A percentile compares a stretch with the other conserved stretches of the same genome.
phyloP scores from a whole-genome alignment of 31 red algal species.

The Odonthalia washingtoniensis region DNA sequence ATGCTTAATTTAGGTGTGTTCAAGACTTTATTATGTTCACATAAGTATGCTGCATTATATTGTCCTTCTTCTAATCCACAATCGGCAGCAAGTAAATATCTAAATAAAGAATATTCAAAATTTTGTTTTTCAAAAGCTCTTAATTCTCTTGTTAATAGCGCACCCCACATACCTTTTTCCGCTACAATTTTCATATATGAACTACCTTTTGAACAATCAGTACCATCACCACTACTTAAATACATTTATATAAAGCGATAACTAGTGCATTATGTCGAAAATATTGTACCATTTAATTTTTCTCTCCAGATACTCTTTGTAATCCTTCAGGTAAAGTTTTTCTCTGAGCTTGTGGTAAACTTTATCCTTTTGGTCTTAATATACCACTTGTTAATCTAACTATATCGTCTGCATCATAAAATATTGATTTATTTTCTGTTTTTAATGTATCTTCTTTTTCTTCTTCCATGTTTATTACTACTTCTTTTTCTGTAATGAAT shows the following conservation, averaged over 20 bases:
- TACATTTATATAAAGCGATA: constrained; percentile 60
- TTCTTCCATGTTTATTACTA: too few species aligned
- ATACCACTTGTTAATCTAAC: too few species aligned
- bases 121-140: constrained; percentile 47
- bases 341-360: constrained; percentile 6
- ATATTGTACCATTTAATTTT: constrained; percentile 78
- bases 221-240: constrained; percentile 56
- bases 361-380: constrained; percentile 3
- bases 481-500: too few species aligned
- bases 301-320: constrained; percentile 34
- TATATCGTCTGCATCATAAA: too few species aligned
- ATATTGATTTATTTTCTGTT: too few species aligned
- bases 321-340: constrained; percentile 20
- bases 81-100: too few species aligned
- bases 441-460: too few species aligned
- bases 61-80: constrained; percentile 85
- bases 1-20: too few species aligned
- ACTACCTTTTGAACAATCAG: constrained; percentile 56
- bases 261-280: constrained; percentile 65
- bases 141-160: constrained; percentile 40
- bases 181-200: constrained; percentile 66
- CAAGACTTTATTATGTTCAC: constrained; percentile 68
- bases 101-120: constrained; percentile 67
- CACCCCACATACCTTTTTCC: constrained; percentile 60
- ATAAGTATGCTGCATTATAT: constrained; percentile 94